These are phyloP conservation scores for Gnetum montanum DNA, from an alignment of 75 land plant species.

Conservation along the genomic window DNA sequence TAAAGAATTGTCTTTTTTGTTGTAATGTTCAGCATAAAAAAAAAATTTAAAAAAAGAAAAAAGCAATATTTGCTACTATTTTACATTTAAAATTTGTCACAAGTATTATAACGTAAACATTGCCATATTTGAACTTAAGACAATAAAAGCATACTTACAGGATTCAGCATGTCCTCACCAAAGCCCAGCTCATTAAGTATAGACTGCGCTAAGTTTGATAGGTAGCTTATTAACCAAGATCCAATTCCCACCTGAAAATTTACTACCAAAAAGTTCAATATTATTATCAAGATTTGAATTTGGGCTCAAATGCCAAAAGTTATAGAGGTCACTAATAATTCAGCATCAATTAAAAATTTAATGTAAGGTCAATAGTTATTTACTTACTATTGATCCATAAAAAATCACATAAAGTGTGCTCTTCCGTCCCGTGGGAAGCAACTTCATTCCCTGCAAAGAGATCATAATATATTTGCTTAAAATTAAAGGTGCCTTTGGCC, in stretches of 20 bases:
- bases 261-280: conserved; percentile 1
- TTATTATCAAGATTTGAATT: not conserved
- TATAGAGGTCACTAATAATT: not conserved
- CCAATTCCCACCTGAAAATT: conserved; percentile 70
- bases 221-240: conserved; percentile 51
- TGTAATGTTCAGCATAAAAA: too few species aligned
- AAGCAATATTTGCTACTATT: too few species aligned
- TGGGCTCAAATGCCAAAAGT: not conserved
- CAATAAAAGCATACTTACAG: conserved; percentile 38
- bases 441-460: conserved; percentile 83
- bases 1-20: not conserved
- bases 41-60: too few species aligned
- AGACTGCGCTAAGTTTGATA: conserved; percentile 59
- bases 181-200: conserved; percentile 64
- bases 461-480: too few species aligned
- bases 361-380: too few species aligned
- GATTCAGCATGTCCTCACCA: conserved; percentile 80
- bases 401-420: conserved; percentile 59
- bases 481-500: too few species aligned
- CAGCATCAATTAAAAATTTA: not conserved
- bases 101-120: too few species aligned
- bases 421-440: conserved; percentile 88
- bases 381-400: conserved; percentile 75
- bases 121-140: too few species aligned
- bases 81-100: too few species aligned